These are phyloP conservation scores for Gryganskiella cystojenkinii DNA, from an alignment of 192 early-diverging fungal species.

Conservation along the genomic window DNA sequence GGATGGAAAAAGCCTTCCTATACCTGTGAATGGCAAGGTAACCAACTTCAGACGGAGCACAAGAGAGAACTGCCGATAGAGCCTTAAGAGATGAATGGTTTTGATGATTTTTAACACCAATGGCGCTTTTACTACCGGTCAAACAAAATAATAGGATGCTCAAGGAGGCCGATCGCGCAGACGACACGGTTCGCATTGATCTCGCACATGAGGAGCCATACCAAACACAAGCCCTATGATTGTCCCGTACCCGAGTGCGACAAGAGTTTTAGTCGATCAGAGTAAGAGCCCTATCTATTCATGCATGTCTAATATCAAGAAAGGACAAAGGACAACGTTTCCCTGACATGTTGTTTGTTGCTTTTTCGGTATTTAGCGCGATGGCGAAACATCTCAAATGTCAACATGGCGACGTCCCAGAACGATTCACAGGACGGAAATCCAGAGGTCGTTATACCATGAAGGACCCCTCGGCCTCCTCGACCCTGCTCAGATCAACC, in stretches of 20 bases:
- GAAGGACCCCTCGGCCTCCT: conserved; percentile 51
- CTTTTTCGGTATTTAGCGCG: conserved; percentile 10
- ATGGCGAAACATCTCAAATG: conserved; percentile 52
- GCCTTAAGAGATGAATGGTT: background rate
- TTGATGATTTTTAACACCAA: too few species aligned
- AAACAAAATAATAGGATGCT: conserved; percentile 37
- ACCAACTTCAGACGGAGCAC: background rate
- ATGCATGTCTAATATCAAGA: too few species aligned
- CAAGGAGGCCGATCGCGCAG: conserved; percentile 58
- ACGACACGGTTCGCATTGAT: conserved; percentile 69
- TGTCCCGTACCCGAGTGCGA: conserved; percentile 56
- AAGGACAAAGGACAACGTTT: too few species aligned
- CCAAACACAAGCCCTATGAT: conserved; percentile 69
- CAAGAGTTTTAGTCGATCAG: conserved; percentile 53
- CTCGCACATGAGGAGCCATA: conserved; percentile 68
- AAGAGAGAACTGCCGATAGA: background rate
- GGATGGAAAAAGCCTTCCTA: conserved; percentile 67
- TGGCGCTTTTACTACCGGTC: background rate
- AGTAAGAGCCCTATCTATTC: conserved; percentile 9
- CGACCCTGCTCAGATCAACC: conserved; percentile 25
- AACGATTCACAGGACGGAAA: conserved; percentile 49
- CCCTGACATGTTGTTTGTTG: too few species aligned
- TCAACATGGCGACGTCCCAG: conserved; percentile 50
- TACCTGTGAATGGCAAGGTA: conserved; percentile 65
- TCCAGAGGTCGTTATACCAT: conserved; percentile 49